Conservation (phyloP, 2,329 filamentous ascomycete species). For the Talaromyces marneffei region DNA sequence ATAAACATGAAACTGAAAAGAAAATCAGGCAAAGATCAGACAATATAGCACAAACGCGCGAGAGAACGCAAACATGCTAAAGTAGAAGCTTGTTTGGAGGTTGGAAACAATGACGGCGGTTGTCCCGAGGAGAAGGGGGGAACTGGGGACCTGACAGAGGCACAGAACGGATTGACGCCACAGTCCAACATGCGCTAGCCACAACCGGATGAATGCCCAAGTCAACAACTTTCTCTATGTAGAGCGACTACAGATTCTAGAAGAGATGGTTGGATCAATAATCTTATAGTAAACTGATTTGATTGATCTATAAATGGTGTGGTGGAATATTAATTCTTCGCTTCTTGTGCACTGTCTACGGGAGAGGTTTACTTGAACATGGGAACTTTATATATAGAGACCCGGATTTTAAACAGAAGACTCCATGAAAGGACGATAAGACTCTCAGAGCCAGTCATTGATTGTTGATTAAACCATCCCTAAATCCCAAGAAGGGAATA, state of each 20-base stretch:
- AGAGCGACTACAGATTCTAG: background rate
- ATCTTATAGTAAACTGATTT: background rate
- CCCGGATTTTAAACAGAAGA: background rate
- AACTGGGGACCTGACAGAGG: background rate
- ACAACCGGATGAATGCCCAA: slow-evolving; percentile 5
- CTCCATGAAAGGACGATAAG: background rate
- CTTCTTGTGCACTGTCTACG: background rate
- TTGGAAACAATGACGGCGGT: slow-evolving; percentile 2
- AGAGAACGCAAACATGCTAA: slow-evolving; percentile 5
- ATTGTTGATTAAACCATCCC: background rate
- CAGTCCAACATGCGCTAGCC: slow-evolving; percentile 5
- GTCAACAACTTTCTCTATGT: background rate
- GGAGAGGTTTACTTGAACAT: too few relatives aligned
- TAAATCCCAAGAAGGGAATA: background rate
- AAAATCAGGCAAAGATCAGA: background rate
- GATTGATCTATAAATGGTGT: background rate
- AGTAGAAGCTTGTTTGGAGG: slow-evolving; percentile 1
- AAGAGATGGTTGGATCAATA: too few relatives aligned
- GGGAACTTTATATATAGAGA: background rate
- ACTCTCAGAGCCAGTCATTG: background rate
- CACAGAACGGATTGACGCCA: background rate
- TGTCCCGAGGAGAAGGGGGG: background rate
- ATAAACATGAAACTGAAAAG: slow-evolving; percentile 10
- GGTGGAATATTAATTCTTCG: too few relatives aligned
- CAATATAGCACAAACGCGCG: background rate